A percentile compares a stretch with the other conserved stretches of the same genome.
Conservation (phyloP, 2,329 filamentous ascomycete genomes). For the Coniochaeta sp. region DNA sequence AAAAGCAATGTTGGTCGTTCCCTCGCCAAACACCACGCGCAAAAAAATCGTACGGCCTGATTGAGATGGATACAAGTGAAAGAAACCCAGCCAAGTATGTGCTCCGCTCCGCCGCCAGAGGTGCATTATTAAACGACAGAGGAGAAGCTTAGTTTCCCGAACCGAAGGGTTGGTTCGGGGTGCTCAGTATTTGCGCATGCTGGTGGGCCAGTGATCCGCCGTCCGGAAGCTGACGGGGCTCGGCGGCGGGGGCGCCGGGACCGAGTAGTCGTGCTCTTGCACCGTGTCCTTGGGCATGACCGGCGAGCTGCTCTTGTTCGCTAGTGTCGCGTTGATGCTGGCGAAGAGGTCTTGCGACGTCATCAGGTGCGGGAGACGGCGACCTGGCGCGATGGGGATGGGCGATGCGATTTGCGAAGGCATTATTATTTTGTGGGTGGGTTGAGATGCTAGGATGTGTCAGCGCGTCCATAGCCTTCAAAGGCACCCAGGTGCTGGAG, state of each 20-base stretch:
- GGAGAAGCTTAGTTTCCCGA: background rate
- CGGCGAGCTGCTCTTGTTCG: constrained; percentile 32
- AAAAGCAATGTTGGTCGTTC: background rate
- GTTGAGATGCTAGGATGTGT: background rate
- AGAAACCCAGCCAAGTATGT: background rate
- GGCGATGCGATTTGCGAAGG: constrained; percentile 37
- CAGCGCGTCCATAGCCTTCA: background rate
- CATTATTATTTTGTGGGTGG: constrained; percentile 24
- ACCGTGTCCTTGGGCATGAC: constrained; percentile 43
- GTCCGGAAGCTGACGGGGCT: constrained; percentile 55
- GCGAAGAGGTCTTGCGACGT: constrained; percentile 45
- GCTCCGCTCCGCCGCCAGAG: background rate
- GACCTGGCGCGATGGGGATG: constrained; percentile 38
- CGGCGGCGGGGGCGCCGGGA: constrained; percentile 58
- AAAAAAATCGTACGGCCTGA: background rate
- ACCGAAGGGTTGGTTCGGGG: background rate
- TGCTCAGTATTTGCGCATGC: constrained; percentile 5
- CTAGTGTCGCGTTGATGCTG: constrained; percentile 44
- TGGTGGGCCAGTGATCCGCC: constrained; percentile 43
- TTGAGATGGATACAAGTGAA: background rate
- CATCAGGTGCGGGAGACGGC: constrained; percentile 35
- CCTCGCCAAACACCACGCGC: background rate
- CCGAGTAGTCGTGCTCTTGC: constrained; percentile 52
- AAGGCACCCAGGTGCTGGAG: background rate
- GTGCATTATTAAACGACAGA: background rate